Percentiles rank a stretch among this genome's conserved stretches.
These are phyloP conservation scores for Oryza nivara DNA, from an alignment of 176 grass and related monocot species.

Conservation along the genomic window DNA sequence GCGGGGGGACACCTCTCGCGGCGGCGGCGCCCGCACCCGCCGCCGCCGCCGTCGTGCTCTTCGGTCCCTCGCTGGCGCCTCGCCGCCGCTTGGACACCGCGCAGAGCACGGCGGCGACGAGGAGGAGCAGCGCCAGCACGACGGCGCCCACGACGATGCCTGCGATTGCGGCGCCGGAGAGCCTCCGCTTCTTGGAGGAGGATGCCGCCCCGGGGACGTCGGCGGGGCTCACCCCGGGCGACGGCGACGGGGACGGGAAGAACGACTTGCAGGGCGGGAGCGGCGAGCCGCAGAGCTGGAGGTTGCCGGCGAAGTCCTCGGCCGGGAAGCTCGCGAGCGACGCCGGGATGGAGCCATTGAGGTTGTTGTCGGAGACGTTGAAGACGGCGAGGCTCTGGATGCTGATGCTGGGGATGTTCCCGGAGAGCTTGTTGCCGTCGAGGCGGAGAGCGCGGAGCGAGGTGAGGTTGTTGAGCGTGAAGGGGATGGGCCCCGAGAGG, in stretches of 20 bases:
- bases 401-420: constrained; percentile 83
- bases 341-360: constrained; percentile 86
- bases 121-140: constrained; percentile 43
- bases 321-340: constrained; percentile 56
- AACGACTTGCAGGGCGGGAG: constrained; percentile 68
- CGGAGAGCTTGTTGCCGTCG: constrained; percentile 64
- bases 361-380: constrained; percentile 80
- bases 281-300: constrained; percentile 65
- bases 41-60: constrained; percentile 22
- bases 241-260: constrained; percentile 54
- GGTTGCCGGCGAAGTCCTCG: constrained; percentile 66
- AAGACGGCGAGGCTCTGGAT: constrained; percentile 51
- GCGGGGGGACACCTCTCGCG: not conserved
- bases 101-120: constrained; percentile 50
- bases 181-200: constrained; percentile 49
- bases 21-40: not conserved
- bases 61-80: constrained; percentile 2
- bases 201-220: not conserved
- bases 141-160: constrained; percentile 72
- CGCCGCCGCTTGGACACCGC: constrained; percentile 25
- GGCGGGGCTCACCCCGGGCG: constrained; percentile 35
- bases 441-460: constrained; percentile 49
- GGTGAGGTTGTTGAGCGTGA: constrained; percentile 78
- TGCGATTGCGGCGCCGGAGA: constrained; percentile 65
- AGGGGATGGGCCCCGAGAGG: constrained; percentile 71